Evolutionary conservation across 768 basidiomycete genomes (phyloP).

Genomic region (Calocera viscosa): DNA sequence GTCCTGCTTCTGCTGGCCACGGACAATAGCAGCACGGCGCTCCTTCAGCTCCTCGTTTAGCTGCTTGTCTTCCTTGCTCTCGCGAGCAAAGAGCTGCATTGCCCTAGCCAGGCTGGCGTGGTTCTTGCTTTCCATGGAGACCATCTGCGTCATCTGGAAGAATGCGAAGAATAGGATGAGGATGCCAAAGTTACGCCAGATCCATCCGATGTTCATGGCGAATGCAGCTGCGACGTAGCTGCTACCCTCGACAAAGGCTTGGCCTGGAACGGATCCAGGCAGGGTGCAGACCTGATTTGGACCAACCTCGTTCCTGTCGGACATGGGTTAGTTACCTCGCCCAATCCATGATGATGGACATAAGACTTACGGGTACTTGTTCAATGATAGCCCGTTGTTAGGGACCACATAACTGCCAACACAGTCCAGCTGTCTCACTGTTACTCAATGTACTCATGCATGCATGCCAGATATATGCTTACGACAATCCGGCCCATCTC

Average conservation of each 20-base stretch:
- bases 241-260: conserved; percentile 38
- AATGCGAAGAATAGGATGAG: conserved; percentile 54
- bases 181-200: conserved; percentile 57
- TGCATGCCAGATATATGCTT: conserved; percentile 37
- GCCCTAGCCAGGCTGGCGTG: conserved; percentile 32
- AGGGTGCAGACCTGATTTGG: conserved; percentile 69
- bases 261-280: conserved; percentile 50
- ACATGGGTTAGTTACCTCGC: background rate
- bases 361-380: conserved; percentile 47
- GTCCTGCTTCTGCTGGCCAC: conserved; percentile 33
- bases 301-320: conserved; percentile 19
- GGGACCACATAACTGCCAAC: conserved; percentile 56
- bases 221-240: conserved; percentile 48
- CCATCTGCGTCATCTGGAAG: conserved; percentile 56
- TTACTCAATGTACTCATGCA: conserved; percentile 44
- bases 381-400: conserved; percentile 43
- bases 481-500: conserved; percentile 65
- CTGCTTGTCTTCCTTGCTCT: conserved; percentile 34
- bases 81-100: conserved; percentile 54
- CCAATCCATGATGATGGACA: background rate
- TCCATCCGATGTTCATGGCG: conserved; percentile 35
- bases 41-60: conserved; percentile 30
- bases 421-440: conserved; percentile 39
- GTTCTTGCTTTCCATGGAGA: conserved; percentile 50
- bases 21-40: conserved; percentile 35